These are phyloP conservation scores for Kalmusia sp. DNA, from an alignment of 2,329 filamentous ascomycete genomes.

Conservation along the genomic window DNA sequence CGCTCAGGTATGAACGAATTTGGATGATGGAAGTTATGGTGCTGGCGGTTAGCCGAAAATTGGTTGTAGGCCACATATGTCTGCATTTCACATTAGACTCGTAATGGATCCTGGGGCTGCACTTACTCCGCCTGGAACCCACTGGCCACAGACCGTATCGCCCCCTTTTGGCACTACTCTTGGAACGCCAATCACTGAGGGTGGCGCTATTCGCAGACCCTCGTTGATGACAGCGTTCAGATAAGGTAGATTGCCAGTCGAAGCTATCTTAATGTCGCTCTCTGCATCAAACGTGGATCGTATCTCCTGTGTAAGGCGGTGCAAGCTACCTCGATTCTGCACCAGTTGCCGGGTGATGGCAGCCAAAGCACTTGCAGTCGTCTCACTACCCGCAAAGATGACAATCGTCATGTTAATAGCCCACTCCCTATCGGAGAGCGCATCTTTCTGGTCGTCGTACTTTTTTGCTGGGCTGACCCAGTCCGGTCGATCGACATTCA, in stretches of 20 bases:
- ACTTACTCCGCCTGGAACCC: conserved; percentile 25
- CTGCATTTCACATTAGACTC: conserved; percentile 16
- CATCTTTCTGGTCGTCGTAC: conserved; percentile 26
- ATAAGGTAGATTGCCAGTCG: conserved; percentile 32
- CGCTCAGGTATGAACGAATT: conserved; percentile 20
- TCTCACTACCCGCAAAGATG: conserved; percentile 54
- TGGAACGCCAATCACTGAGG: conserved; percentile 26
- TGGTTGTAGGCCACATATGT: conserved; percentile 41
- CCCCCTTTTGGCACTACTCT: conserved; percentile 33
- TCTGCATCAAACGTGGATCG: conserved; percentile 28
- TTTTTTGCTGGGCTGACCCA: conserved; percentile 36
- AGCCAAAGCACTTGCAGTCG: conserved; percentile 48
- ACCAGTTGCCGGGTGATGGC: conserved; percentile 44
- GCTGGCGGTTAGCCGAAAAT: conserved; percentile 31
- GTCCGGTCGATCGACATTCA: conserved; percentile 30
- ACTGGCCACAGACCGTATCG: conserved; percentile 28
- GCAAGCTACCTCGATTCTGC: conserved; percentile 33
- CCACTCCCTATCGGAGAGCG: conserved; percentile 41
- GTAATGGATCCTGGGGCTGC: too few relatives aligned
- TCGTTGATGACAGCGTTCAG: conserved; percentile 25
- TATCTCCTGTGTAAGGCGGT: conserved; percentile 32
- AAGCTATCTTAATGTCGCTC: conserved; percentile 34
- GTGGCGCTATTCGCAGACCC: conserved; percentile 38
- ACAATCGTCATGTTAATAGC: conserved; percentile 46
- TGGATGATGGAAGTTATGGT: conserved; percentile 34